A percentile compares a stretch with the other conserved stretches of the same genome.
phyloP scores from a whole-genome alignment of 2,329 filamentous ascomycete genomes.

The Ustulina deusta region DNA sequence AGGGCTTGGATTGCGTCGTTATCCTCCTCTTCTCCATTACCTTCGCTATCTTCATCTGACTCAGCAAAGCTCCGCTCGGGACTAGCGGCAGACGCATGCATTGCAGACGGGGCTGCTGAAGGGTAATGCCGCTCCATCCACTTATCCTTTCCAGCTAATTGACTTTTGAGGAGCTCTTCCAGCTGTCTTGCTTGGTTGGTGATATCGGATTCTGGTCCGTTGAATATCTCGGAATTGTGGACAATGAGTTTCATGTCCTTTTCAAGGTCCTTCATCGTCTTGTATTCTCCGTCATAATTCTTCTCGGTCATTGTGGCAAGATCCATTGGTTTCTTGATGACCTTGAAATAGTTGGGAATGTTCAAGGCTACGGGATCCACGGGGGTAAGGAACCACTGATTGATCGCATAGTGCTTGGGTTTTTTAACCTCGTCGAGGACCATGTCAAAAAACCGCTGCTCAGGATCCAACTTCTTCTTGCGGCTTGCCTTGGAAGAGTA shows the following conservation, averaged over 20 bases:
- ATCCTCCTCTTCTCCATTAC: slow-evolving; percentile 63
- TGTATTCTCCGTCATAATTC: slow-evolving; percentile 82
- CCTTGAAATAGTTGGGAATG: slow-evolving; percentile 90
- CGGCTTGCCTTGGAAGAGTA: slow-evolving; percentile 81
- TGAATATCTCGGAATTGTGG: slow-evolving; percentile 92
- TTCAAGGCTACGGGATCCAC: slow-evolving; percentile 95
- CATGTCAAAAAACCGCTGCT: slow-evolving; percentile 90
- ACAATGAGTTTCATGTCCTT: slow-evolving; percentile 85
- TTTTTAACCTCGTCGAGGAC: slow-evolving; percentile 83
- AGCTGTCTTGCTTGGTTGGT: slow-evolving; percentile 77
- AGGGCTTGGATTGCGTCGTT: slow-evolving; percentile 65
- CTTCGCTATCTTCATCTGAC: slow-evolving; percentile 78
- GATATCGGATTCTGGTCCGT: slow-evolving; percentile 78
- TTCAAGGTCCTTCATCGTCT: slow-evolving; percentile 86
- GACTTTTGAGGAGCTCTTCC: slow-evolving; percentile 78
- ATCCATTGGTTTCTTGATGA: slow-evolving; percentile 99
- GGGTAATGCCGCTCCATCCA: slow-evolving; percentile 83
- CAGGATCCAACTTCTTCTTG: slow-evolving; percentile 90
- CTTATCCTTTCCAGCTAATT: slow-evolving; percentile 82
- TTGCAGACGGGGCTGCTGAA: slow-evolving; percentile 53
- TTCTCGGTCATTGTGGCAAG: slow-evolving; percentile 83
- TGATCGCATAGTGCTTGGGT: slow-evolving; percentile 74
- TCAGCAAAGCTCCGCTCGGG: slow-evolving; percentile 76
- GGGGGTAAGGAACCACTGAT: slow-evolving; percentile 81
- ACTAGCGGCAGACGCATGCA: slow-evolving; percentile 71